Evolutionary conservation across 257 asterid genomes (phyloP), one percentile per base, ranked within the genome.

Genomic region (Solanum gandarillasii): DNA sequence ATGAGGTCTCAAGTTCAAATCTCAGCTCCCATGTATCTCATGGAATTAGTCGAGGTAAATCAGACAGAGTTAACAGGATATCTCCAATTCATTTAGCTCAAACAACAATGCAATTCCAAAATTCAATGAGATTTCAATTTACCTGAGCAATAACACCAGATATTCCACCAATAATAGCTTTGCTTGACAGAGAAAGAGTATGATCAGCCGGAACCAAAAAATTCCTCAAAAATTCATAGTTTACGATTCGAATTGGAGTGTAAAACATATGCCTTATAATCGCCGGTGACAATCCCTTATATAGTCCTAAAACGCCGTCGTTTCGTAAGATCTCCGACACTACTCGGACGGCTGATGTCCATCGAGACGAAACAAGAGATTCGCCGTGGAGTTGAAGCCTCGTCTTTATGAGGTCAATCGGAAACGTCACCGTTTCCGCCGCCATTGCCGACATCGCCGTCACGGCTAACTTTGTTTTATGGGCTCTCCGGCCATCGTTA

Each of bases 91-190:
- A 76, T n/a, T 82, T 27, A 43, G 65, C 21, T n/a, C n/a, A 81
- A 72, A 68, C 31, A 87, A 71, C 60, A 71, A n/a, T 62, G 35
- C 13, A 39, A 39, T 32, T 60, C 38, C 86, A 78, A 46, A 68
- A 14, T 58, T 39, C 11, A 55, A 60, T 4, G 70, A 25, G 9
- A 21, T 75, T 7, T 0, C 21, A 83, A 20, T 31, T 29, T 88
- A 95, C 99, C 98, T 96, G 99, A 89, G 99, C 98, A 87, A 94
- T 90, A 81, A 93, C 96, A 34, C 99, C 99, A 11, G 98, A 95
- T 85, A 91, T 55, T 86, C 99, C 99, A 58, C 98, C 98, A 38
- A 93, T 79, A 20, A 88, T 29, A 1, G 98, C 98, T 90, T 95
- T 95, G 76, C 89, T 86, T 83, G 89, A 84, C 35, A 96, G 93